Evolutionary conservation across 257 asterid genomes (phyloP).

Genomic region (Pogostemon cablin): DNA sequence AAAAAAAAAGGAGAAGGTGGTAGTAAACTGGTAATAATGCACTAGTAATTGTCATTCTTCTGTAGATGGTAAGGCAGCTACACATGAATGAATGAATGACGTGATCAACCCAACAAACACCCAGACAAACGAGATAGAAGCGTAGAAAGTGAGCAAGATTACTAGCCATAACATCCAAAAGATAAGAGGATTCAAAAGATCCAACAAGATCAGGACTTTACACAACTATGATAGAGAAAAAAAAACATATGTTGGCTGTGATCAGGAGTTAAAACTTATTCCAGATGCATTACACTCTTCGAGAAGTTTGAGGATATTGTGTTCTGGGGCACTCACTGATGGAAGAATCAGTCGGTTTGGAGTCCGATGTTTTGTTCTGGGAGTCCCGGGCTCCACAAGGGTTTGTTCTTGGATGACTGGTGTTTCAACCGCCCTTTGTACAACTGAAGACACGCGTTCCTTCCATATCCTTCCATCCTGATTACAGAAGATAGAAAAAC

Average conservation of each 20-base stretch:
- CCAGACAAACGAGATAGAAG: no score
- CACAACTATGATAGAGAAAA: constrained; percentile 8
- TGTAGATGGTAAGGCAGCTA: no score
- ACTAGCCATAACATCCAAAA: not conserved
- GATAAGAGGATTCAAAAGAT: not conserved
- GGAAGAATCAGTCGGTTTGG: constrained; percentile 58
- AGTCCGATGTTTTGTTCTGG: constrained; percentile 51
- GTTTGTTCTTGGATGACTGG: constrained; percentile 45
- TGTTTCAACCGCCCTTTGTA: constrained; percentile 49
- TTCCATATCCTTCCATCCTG: constrained; percentile 98
- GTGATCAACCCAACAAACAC: no score
- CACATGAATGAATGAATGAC: no score
- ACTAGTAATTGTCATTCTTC: no score
- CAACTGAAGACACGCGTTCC: constrained; percentile 72
- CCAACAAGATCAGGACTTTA: constrained; percentile 20
- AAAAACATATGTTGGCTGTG: not conserved
- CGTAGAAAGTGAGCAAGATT: no score
- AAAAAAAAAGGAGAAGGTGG: no score
- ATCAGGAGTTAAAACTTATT: constrained; percentile 30
- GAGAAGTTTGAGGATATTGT: constrained; percentile 50
- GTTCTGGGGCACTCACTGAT: constrained; percentile 62
- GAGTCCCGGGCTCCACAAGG: constrained; percentile 41
- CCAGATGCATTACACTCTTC: constrained; percentile 55
- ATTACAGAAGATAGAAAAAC: not conserved
- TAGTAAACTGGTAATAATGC: no score